Evolutionary conservation across 2,329 filamentous ascomycete genomes (phyloP), one percentile per base, ranked within the genome.

Genomic region (Rutstroemia sp.): DNA sequence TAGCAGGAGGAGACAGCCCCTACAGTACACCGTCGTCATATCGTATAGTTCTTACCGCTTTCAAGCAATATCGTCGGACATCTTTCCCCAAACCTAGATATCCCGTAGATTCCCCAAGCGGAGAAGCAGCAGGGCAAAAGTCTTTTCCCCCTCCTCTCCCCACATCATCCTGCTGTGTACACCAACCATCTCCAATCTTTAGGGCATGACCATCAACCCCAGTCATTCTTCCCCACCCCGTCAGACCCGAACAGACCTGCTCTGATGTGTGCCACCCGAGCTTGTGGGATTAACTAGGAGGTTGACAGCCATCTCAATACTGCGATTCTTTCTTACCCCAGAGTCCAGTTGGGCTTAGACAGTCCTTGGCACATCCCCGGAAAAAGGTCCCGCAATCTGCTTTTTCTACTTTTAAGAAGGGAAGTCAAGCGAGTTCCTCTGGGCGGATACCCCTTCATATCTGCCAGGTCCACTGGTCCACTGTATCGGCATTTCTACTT

Each of bases 401-500:
- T 40, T 4, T 40, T 40, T 23, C 25, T 39, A 23, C 5, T 36
- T 47, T 14, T 25, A 51, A 17, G 19, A 51, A 17, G 19, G 16
- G n/a, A n/a, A 42, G 23, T 23, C 23, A 23, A 23, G 23, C 23
- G 23, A 23, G 23, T 23, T 23, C 23, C 23, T 23, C 5, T 23
- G 17, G 16, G 30, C 42, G 36, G 42, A 36, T 19, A 46, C 36
- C 30, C 40, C 45, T 21, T 40, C 38, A 40, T 21, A 38, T 39
- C 50, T 58, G 16, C 17, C 16, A 44, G 48, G 34, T 51, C 45
- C 40, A 56, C 46, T 19, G 48, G 34, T 51, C 45, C 40, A 56
- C 46, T 19, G 36, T 19, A 21, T 27, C n/a, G 3, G 23, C 16
- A 76, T 0, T 77, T 53, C 69, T 34, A 78, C 0, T 76, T 80